Evolutionary conservation across 164 flowering plant genomes (phyloP).

Genomic region (Pachysandra terminalis): DNA sequence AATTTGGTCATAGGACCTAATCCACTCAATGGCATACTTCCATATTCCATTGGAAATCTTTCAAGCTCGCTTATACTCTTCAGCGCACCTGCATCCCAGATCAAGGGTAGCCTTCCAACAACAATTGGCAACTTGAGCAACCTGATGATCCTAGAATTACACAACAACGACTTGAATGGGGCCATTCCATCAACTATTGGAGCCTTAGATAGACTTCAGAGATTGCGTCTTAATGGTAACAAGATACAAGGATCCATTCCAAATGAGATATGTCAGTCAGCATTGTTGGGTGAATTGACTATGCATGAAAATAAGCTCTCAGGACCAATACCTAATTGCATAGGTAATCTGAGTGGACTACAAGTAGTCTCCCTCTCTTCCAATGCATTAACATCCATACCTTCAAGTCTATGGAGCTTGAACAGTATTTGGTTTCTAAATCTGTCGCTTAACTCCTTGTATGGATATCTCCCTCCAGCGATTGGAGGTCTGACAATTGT

Average conservation of each 20-base stretch:
- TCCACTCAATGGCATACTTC: not conserved
- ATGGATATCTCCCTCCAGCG: not conserved
- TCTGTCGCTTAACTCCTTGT: not conserved
- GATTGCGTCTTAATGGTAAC: not conserved
- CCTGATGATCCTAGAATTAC: not conserved
- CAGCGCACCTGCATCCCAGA: not conserved
- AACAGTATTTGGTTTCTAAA: not conserved
- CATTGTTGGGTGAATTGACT: not conserved
- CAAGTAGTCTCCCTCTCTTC: not conserved
- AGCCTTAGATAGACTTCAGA: not conserved
- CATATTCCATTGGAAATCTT: slow-evolving; percentile 6
- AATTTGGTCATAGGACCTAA: not conserved
- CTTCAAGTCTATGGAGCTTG: not conserved
- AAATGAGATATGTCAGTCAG: not conserved
- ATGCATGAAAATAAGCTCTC: not conserved
- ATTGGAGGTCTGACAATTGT: not conserved
- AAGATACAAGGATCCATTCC: not conserved
- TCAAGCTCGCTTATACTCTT: not conserved
- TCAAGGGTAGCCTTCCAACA: slow-evolving; percentile 1
- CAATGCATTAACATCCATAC: not conserved
- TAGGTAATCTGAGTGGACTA: not conserved
- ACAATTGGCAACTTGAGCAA: not conserved
- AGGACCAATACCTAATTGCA: not conserved
- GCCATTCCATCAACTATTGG: not conserved
- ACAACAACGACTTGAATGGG: not conserved